A percentile compares a stretch with the other conserved stretches of the same genome.
These are phyloP conservation scores for Xylaria arbuscula DNA, from an alignment of 2,329 filamentous ascomycete species.

Conservation along the genomic window DNA sequence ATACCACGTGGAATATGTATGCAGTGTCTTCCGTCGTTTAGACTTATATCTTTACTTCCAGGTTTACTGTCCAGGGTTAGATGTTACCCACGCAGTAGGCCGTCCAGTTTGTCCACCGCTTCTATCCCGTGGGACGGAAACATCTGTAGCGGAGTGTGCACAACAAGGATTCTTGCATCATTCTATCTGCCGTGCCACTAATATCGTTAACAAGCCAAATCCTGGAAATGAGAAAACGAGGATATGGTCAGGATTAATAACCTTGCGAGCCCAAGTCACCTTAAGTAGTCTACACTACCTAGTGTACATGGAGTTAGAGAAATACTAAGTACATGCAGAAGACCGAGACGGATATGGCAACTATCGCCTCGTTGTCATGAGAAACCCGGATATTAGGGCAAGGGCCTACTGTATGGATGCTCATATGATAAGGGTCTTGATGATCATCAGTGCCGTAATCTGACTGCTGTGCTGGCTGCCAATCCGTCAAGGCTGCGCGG, in stretches of 20 bases:
- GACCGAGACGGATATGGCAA: neutral
- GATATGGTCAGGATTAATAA: conserved; percentile 29
- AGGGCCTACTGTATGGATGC: conserved; percentile 8
- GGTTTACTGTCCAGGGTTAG: too few species aligned
- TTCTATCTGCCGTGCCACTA: conserved; percentile 37
- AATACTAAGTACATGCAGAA: neutral
- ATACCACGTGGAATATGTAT: too few species aligned
- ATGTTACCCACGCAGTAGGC: too few species aligned
- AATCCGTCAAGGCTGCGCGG: conserved; percentile 11
- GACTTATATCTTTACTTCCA: too few species aligned
- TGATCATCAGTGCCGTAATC: conserved; percentile 23
- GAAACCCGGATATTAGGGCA: conserved; percentile 4
- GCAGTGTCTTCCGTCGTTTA: too few species aligned
- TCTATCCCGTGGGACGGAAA: neutral
- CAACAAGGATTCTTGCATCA: conserved; percentile 37
- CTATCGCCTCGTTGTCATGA: neutral
- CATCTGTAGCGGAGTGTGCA: neutral
- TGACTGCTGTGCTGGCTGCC: conserved; percentile 24
- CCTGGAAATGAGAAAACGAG: conserved; percentile 20
- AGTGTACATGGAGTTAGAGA: too few species aligned
- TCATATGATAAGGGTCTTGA: conserved; percentile 22
- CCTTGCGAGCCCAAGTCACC: conserved; percentile 17
- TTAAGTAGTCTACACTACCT: neutral
- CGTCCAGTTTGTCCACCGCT: neutral
- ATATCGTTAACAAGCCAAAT: conserved; percentile 25